Evolutionary conservation across 345 rosid species (phyloP).

Genomic region (Eucalyptus pumila): DNA sequence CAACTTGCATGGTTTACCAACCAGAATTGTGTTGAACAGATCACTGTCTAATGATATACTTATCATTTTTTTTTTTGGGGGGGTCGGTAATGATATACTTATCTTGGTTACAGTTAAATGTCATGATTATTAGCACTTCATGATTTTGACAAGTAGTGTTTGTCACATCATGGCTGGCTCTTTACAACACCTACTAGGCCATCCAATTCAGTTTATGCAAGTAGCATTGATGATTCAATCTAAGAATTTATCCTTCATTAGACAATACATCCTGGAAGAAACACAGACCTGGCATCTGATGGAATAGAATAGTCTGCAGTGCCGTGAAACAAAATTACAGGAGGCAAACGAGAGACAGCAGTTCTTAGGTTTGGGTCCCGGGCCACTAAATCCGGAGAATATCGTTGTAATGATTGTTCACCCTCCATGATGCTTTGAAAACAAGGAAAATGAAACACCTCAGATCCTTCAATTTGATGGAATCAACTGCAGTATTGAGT

Average conservation of each 20-base stretch:
- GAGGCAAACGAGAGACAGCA: conserved; percentile 68
- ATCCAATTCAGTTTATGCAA: background rate
- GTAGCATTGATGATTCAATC: background rate
- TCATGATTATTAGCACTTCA: background rate
- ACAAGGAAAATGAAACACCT: background rate
- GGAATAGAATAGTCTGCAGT: conserved; percentile 95
- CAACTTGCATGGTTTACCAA: background rate
- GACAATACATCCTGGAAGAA: background rate
- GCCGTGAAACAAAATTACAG: conserved; percentile 75
- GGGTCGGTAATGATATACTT: background rate
- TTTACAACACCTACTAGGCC: background rate
- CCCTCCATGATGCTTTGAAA: conserved; percentile 88
- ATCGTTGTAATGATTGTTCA: conserved; percentile 62
- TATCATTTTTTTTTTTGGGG: background rate
- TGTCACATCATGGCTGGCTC: background rate
- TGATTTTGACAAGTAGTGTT: background rate
- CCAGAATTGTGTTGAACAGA: background rate
- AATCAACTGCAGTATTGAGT: background rate
- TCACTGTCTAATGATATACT: background rate
- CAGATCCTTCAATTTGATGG: background rate
- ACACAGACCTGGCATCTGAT: conserved; percentile 68
- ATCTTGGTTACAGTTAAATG: background rate
- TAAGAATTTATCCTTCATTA: background rate
- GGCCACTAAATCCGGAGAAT: conserved; percentile 77
- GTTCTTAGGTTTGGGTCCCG: conserved; percentile 43